Evolutionary conservation across 1,139 yeast species (phyloP).

Genomic region (Pneumocystis canis): DNA sequence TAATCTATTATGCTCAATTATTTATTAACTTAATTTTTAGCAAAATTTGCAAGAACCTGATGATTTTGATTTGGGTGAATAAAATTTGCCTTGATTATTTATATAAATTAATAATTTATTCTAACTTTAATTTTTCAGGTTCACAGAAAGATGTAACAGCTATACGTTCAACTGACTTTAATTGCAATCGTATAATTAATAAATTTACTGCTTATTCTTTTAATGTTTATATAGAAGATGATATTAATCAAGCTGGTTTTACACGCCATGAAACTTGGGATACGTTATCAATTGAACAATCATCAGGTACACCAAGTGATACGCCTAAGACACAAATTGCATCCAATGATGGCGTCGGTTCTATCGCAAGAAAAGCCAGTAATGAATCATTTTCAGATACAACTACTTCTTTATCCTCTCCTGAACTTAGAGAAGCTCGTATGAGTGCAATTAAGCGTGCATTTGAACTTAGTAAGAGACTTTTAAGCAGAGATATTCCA

Average conservation of each 20-base stretch:
- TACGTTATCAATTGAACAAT: neutral
- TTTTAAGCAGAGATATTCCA: conserved; percentile 65
- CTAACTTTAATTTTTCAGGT: neutral
- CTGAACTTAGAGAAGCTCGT: neutral
- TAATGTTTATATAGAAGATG: neutral
- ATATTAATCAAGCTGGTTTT: neutral
- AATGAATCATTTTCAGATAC: neutral
- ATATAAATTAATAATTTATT: neutral
- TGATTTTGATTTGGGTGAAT: conserved; percentile 30
- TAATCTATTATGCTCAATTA: conserved; percentile 5
- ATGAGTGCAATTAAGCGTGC: conserved; percentile 44
- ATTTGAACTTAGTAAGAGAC: conserved; percentile 49
- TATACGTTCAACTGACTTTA: neutral
- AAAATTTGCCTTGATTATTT: neutral
- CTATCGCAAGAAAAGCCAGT: neutral
- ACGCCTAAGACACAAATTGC: neutral
- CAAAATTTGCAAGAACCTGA: conserved; percentile 38
- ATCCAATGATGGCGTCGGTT: neutral
- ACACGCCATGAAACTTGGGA: neutral
- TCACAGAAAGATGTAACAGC: neutral
- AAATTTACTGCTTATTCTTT: neutral
- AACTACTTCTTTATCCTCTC: neutral
- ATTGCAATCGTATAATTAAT: neutral
- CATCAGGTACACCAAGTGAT: neutral
- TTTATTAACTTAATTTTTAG: neutral